A percentile compares a stretch with the other conserved stretches of the same genome.
These are phyloP conservation scores for Annulohypoxylon bovei DNA, from an alignment of 495 filamentous ascomycete genomes.

Conservation along the genomic window DNA sequence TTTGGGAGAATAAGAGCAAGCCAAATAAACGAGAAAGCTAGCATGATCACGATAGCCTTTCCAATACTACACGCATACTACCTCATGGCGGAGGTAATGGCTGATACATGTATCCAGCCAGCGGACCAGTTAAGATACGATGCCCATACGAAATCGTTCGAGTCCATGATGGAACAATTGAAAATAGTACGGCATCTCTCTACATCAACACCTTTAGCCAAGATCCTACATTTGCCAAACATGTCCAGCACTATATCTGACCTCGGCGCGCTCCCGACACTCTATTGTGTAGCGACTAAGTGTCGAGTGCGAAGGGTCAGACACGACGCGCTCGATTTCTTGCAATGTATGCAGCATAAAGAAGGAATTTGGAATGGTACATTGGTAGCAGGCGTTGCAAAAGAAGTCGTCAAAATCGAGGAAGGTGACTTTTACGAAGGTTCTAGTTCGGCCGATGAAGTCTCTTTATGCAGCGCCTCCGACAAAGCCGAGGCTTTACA, in stretches of 20 bases:
- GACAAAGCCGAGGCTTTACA: background rate
- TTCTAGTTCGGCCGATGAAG: constrained; percentile 25
- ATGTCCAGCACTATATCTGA: constrained; percentile 55
- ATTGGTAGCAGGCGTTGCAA: constrained; percentile 40
- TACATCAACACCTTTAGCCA: background rate
- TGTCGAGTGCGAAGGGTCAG: constrained; percentile 63
- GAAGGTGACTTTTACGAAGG: constrained; percentile 43
- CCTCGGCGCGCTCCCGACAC: constrained; percentile 60
- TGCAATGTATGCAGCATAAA: constrained; percentile 53
- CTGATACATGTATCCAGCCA: constrained; percentile 48
- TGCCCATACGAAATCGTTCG: constrained; percentile 51
- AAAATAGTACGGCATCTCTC: constrained; percentile 43
- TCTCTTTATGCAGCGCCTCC: background rate
- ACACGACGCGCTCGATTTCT: constrained; percentile 53
- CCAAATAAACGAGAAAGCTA: background rate
- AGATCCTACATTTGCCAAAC: constrained; percentile 13
- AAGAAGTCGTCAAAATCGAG: constrained; percentile 52
- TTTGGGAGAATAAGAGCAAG: constrained; percentile 24
- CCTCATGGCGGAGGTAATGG: constrained; percentile 60
- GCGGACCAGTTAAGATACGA: constrained; percentile 57
- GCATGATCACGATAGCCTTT: constrained; percentile 19
- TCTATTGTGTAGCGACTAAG: constrained; percentile 65
- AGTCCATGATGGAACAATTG: constrained; percentile 46
- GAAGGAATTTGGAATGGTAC: constrained; percentile 63
- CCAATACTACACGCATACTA: constrained; percentile 56